Evolutionary conservation across 2,329 filamentous ascomycete species (phyloP).

Genomic region (Zopfia rhizophila): DNA sequence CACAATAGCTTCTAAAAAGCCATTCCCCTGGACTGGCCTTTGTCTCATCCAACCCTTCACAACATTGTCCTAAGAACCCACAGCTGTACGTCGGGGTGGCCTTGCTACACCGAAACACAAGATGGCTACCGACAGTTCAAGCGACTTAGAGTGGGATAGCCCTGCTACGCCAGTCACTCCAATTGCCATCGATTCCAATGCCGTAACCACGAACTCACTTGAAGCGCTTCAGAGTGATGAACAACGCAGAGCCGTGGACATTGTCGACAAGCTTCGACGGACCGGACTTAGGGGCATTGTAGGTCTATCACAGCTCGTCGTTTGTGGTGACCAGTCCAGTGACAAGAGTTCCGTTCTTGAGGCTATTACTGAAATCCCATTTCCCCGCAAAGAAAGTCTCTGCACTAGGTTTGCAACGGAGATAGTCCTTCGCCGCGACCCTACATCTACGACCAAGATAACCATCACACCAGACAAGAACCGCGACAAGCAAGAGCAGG

Average conservation of each 20-base stretch:
- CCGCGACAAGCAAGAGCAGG: slow-evolving; percentile 36
- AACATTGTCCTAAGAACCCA: too few species aligned
- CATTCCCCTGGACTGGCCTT: too few species aligned
- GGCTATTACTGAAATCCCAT: slow-evolving; percentile 70
- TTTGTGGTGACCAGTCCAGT: slow-evolving; percentile 69
- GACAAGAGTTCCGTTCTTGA: slow-evolving; percentile 74
- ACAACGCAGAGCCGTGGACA: slow-evolving; percentile 61
- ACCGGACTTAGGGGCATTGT: slow-evolving; percentile 55
- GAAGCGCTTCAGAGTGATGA: slow-evolving; percentile 58
- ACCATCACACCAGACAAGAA: slow-evolving; percentile 51
- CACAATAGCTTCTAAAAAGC: too few species aligned
- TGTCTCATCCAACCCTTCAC: too few species aligned
- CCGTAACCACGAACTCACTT: slow-evolving; percentile 46
- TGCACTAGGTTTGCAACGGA: slow-evolving; percentile 70
- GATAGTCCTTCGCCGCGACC: slow-evolving; percentile 54
- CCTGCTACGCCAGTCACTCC: background rate
- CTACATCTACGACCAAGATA: slow-evolving; percentile 35
- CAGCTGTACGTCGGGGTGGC: too few species aligned
- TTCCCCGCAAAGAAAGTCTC: slow-evolving; percentile 65
- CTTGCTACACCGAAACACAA: too few species aligned
- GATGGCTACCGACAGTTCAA: background rate
- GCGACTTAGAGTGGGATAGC: slow-evolving; percentile 2
- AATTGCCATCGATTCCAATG: slow-evolving; percentile 24
- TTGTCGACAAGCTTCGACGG: slow-evolving; percentile 63
- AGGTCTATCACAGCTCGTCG: slow-evolving; percentile 52